A percentile compares a stretch with the other conserved stretches of the same genome.
Evolutionary conservation across 805 yeast genomes (phyloP).

Genomic region (Cyberlindnera mrakii): DNA sequence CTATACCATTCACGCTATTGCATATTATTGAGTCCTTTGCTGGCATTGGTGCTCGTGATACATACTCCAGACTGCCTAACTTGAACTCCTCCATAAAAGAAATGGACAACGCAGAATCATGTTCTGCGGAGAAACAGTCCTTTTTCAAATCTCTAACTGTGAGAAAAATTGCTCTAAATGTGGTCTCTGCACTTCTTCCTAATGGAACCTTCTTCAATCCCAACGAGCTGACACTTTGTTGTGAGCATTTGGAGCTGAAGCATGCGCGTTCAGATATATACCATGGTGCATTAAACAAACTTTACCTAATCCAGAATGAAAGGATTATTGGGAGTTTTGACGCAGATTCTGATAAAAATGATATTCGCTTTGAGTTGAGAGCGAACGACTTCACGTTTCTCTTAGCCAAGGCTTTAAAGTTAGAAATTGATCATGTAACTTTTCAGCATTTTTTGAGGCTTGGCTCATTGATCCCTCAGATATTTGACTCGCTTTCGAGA

Average conservation of each 20-base stretch:
- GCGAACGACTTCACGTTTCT: conserved; percentile 34
- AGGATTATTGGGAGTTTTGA: conserved; percentile 23
- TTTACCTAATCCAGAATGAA: conserved; percentile 21
- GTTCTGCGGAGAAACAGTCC: background rate
- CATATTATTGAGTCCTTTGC: conserved; percentile 23
- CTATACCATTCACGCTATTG: conserved; percentile 23
- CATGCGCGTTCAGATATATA: conserved; percentile 36
- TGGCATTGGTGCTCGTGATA: conserved; percentile 6
- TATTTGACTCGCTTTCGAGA: conserved; percentile 18
- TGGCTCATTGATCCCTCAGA: conserved; percentile 21
- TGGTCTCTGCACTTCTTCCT: conserved; percentile 39
- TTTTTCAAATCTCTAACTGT: conserved; percentile 36
- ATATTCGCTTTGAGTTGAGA: conserved; percentile 45
- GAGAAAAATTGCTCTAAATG: conserved; percentile 31
- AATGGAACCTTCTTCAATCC: conserved; percentile 38
- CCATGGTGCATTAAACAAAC: conserved; percentile 43
- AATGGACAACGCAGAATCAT: background rate
- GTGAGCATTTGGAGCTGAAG: conserved; percentile 31
- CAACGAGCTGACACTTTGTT: conserved; percentile 23
- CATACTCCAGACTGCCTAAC: conserved; percentile 7
- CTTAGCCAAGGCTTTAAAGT: conserved; percentile 35
- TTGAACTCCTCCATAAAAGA: conserved; percentile 4
- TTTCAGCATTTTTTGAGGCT: conserved; percentile 27
- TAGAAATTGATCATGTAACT: conserved; percentile 11
- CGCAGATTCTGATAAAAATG: conserved; percentile 33